phyloP scores from a whole-genome alignment of 2,329 filamentous ascomycete species.

The Ambrosiella xylebori region DNA sequence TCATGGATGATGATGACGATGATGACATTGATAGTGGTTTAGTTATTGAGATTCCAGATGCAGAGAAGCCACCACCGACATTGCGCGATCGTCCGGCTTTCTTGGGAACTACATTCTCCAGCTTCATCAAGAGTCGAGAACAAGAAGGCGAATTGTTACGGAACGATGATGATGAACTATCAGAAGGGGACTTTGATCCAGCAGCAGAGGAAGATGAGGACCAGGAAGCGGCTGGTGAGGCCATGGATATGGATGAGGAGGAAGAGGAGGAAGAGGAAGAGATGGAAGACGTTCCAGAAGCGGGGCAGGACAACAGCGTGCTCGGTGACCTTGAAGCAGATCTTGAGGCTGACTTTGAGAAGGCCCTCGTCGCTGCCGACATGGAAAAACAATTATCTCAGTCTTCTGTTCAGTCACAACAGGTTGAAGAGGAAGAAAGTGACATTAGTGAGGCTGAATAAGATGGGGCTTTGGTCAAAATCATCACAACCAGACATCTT shows the following conservation, averaged over 20 bases:
- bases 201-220: conserved; percentile 28
- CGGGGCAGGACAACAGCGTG: conserved; percentile 18
- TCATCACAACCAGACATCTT: neutral
- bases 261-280: conserved; percentile 15
- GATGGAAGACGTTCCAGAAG: neutral
- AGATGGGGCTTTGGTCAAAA: neutral
- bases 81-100: conserved; percentile 2
- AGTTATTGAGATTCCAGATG: conserved; percentile 42
- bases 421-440: conserved; percentile 35
- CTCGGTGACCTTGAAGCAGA: conserved; percentile 17
- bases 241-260: conserved; percentile 13
- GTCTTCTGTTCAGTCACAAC: conserved; percentile 19
- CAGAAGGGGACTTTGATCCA: conserved; percentile 16
- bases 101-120: conserved; percentile 32
- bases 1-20: conserved; percentile 35
- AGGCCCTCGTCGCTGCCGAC: conserved; percentile 27
- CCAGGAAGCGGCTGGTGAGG: conserved; percentile 20
- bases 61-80: conserved; percentile 21
- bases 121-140: conserved; percentile 29
- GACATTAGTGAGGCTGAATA: conserved; percentile 51
- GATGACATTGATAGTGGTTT: conserved; percentile 40
- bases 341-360: conserved; percentile 30
- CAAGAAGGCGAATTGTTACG: conserved; percentile 19
- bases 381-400: conserved; percentile 31
- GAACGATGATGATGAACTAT: conserved; percentile 25